Evolutionary conservation across 306 rosid genomes (phyloP).

Genomic region (Herpetospermum pedunculosum): DNA sequence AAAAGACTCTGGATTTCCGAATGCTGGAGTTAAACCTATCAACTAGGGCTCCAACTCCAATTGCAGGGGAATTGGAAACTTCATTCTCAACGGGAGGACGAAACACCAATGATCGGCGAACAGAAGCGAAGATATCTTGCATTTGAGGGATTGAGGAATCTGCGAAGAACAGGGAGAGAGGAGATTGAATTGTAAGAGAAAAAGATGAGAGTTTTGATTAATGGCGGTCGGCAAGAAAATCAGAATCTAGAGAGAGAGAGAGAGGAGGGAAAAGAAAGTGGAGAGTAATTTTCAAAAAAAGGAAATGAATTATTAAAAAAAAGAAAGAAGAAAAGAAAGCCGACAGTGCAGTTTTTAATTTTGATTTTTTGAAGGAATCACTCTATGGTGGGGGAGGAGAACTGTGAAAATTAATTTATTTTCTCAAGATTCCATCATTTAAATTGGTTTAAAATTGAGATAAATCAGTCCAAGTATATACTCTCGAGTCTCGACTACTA

Average conservation of each 20-base stretch:
- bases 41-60: slow-evolving; percentile 52
- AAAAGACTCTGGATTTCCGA: slow-evolving; percentile 78
- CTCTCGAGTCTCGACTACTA: too few relatives aligned
- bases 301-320: not conserved
- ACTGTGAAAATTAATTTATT: not conserved
- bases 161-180: not conserved
- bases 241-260: slow-evolving; percentile 14
- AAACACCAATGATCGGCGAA: slow-evolving; percentile 91
- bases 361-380: not conserved
- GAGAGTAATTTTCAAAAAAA: slow-evolving; percentile 37
- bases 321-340: not conserved
- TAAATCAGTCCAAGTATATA: too few relatives aligned
- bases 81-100: slow-evolving; percentile 57
- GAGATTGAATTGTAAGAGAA: not conserved
- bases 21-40: slow-evolving; percentile 66
- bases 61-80: slow-evolving; percentile 26
- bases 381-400: not conserved
- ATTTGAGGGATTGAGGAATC: slow-evolving; percentile 18
- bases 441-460: not conserved
- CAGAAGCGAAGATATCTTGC: slow-evolving; percentile 96
- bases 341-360: not conserved
- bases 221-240: slow-evolving; percentile 19
- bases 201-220: slow-evolving; percentile 12
- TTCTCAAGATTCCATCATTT: not conserved
- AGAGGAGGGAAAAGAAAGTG: slow-evolving; percentile 43